These are phyloP conservation scores for Alternaria ventricosa DNA, from an alignment of 2,329 filamentous ascomycete species.

Conservation along the genomic window DNA sequence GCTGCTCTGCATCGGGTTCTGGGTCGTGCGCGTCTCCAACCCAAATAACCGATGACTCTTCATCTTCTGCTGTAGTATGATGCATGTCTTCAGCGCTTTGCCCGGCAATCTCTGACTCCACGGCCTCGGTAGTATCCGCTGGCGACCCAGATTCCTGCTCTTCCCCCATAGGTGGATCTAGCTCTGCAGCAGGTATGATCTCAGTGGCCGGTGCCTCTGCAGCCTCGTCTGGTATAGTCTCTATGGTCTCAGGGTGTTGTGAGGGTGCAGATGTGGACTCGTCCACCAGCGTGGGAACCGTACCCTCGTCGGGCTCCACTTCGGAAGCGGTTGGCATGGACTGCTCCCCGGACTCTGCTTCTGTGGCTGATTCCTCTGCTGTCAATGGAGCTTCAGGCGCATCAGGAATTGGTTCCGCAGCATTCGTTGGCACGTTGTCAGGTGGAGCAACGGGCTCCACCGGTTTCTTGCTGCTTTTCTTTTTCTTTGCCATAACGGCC, in stretches of 20 bases:
- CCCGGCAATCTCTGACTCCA: slow-evolving; percentile 1
- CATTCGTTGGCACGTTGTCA: slow-evolving; percentile 25
- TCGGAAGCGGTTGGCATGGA: slow-evolving; percentile 11
- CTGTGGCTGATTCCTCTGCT: slow-evolving; percentile 24
- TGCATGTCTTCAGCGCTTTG: slow-evolving; percentile 1
- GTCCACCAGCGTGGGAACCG: slow-evolving; percentile 24
- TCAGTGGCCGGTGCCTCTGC: slow-evolving; percentile 3
- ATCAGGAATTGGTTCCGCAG: slow-evolving; percentile 30
- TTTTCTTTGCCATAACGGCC: slow-evolving; percentile 43
- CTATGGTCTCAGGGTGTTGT: slow-evolving; percentile 10
- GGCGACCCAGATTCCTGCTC: slow-evolving; percentile 2
- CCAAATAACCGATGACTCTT: slow-evolving; percentile 7
- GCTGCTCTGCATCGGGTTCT: slow-evolving; percentile 1
- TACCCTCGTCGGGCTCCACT: slow-evolving; percentile 18
- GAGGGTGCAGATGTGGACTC: slow-evolving; percentile 26
- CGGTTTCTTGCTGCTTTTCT: slow-evolving; percentile 40
- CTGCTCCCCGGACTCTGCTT: slow-evolving; percentile 13
- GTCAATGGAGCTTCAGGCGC: slow-evolving; percentile 24
- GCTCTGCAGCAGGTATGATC: slow-evolving; percentile 4
- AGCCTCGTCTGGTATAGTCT: slow-evolving; percentile 9
- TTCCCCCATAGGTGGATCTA: slow-evolving; percentile 11
- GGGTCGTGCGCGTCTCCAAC: slow-evolving; percentile 10
- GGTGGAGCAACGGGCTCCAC: slow-evolving; percentile 37
- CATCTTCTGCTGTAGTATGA: not conserved
- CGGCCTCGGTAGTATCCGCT: slow-evolving; percentile 2